Base-by-base conservation (phyloP, 2,329 filamentous ascomycete genomes). In the Tolypocladium guangdongense region DNA sequence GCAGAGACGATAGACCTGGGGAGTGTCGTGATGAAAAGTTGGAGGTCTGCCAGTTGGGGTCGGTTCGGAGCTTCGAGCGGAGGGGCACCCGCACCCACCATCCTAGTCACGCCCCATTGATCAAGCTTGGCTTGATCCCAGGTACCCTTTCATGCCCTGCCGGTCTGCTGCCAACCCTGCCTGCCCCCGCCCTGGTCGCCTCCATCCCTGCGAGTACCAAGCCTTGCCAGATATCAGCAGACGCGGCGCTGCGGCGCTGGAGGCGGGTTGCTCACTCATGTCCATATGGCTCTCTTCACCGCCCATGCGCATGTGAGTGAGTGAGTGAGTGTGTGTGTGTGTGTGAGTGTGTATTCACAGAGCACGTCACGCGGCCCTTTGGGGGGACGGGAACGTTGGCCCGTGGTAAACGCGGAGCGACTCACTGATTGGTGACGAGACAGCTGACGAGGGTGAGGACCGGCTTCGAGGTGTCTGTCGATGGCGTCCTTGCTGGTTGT, bases 21-120 rank as follows among this genome's bases (percentile, higher is more conserved):
- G 51, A 30, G 56, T 54, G 52, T 36, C n/a, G 49, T 36, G 50
- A 57, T 52, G 54, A 51, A 52, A 47, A 52, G 36, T 52, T 55
- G 52, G 51, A 54, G 52, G 54, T 38, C 47, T 51, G 36, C 27
- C 47, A 48, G 45, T 52, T 54, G 53, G 53, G 45, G 53, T 55
- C 32, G 53, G n/a, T 22, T 35, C 49, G 39, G 45, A 46, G 12
- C 11, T 48, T 18, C 45, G 36, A 30, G 35, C 22, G 49, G 36
- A 52, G 38, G 46, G 35, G 51, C 36, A 47, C 27, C 45, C 43
- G 51, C 51, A n/a, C 35, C 43, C 43, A 46, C 27, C 43, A 39
- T 24, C 24, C 33, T 10, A n/a, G 41, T 32, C 43, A 7, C 5
- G 20, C 35, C 32, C 43, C 43, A 39, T 46, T 39, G 43, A 52